phyloP scores from a whole-genome alignment of 1,284 basidiomycete species.

The Psilocybe mexicana region DNA sequence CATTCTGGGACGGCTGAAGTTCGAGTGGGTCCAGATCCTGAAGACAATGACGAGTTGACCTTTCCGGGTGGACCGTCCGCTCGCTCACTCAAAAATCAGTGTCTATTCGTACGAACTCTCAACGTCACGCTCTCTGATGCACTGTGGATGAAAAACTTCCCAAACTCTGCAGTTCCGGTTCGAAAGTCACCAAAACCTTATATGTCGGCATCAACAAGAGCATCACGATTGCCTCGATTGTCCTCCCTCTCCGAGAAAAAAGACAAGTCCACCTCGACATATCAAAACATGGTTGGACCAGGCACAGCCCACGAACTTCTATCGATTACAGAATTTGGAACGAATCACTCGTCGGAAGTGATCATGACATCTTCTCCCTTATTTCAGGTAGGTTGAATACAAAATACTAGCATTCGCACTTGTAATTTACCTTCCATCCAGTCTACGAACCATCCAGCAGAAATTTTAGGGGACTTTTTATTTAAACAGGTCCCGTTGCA shows the following conservation, averaged over 20 bases:
- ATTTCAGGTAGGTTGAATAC: too few species aligned
- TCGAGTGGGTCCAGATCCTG: not conserved
- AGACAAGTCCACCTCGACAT: not conserved
- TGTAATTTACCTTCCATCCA: too few species aligned
- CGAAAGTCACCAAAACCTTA: too few species aligned
- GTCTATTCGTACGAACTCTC: not conserved
- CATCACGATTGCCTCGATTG: not conserved
- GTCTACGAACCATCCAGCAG: too few species aligned
- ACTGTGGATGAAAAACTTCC: not conserved
- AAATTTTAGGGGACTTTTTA: too few species aligned
- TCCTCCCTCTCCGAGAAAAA: not conserved
- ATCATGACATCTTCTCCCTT: too few species aligned
- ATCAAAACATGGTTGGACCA: too few species aligned
- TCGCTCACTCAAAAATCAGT: not conserved
- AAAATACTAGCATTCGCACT: too few species aligned
- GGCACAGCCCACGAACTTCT: too few species aligned
- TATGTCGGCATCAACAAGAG: not conserved
- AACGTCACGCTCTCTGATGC: not conserved
- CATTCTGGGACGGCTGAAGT: not conserved
- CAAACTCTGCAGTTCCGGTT: not conserved
- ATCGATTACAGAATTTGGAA: too few species aligned
- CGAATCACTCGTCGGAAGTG: too few species aligned
- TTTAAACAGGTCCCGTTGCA: too few species aligned
- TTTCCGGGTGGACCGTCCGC: not conserved
- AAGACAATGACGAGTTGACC: not conserved